A percentile compares a stretch with the other conserved stretches of the same genome.
These are phyloP conservation scores for Botrytis sinoallii DNA, from an alignment of 2,329 filamentous ascomycete genomes.

Conservation along the genomic window DNA sequence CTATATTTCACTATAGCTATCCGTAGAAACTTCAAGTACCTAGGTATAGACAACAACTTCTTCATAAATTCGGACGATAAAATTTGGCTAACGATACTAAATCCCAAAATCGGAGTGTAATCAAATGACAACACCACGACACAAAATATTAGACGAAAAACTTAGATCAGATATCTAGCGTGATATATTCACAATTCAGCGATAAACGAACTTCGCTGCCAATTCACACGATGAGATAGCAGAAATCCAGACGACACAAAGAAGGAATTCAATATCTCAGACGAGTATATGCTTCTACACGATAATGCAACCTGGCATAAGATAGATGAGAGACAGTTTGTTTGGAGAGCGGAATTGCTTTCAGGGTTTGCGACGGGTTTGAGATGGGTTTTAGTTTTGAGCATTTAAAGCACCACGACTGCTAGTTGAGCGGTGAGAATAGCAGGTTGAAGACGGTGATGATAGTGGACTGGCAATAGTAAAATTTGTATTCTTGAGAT, in stretches of 20 bases:
- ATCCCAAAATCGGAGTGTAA: background rate
- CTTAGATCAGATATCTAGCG: background rate
- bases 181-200: background rate
- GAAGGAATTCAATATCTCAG: background rate
- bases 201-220: background rate
- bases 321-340: background rate
- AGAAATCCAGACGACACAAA: accelerated
- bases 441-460: background rate
- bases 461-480: background rate
- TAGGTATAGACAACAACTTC: too few relatives aligned
- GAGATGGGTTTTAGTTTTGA: background rate
- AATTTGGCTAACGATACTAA: background rate
- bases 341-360: background rate
- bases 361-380: background rate
- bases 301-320: accelerated
- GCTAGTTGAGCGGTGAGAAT: background rate
- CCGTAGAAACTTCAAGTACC: too few relatives aligned
- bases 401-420: background rate
- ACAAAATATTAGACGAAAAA: background rate
- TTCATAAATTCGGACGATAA: background rate
- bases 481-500: background rate
- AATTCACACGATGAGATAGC: background rate
- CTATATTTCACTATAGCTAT: too few relatives aligned
- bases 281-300: background rate
- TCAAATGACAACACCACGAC: background rate